Evolutionary conservation across 257 asterid genomes (phyloP), one percentile per base, ranked within the genome.

Genomic region (Nicotiana tabacum): DNA sequence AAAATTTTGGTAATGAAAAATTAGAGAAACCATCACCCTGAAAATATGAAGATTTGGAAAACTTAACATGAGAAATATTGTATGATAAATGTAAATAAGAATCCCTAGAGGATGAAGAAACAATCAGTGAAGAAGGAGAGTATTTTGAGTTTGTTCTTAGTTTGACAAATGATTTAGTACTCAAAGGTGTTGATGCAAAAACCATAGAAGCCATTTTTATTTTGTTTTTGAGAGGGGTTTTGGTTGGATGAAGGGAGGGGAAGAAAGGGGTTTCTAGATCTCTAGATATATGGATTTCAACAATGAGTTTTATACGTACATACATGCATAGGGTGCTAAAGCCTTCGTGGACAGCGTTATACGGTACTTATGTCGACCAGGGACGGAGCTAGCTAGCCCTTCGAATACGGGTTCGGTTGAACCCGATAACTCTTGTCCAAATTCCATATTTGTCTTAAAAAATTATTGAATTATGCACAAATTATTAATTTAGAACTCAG

Each of bases 71-170:
- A 24, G 39, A 46, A 72, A 46, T 72, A 24, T 24, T 72, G 35
- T 13, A 46, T 3, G 61, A 13, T 24, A 48, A 46, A 72, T 70
- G 11, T 43, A 2, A 0, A 11, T 21, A 70, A 10, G 57, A 69
- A 2, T 4, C 4, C 79, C 4, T 72, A 24, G 4, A 27, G 39
- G 39, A 9, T 65, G 4, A 29, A 65, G 24, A 24, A 24, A 72
- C 12, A 46, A 39, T 21, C 43, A 39, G 24, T 21, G 79, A 48
- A 46, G 61, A 29, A 46, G 6, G 21, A 24, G 21, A 0, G 33
- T 72, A 72, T 24, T 72, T 48, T 72, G 79, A 72, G 21, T 72
- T 72, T 72, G 79, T 46, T 48, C 39, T 72, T 46, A 46, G 37
- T 24, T 72, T 72, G 24, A 72, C 61, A 48, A 1, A 1, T 48